These are phyloP conservation scores for Carex arenaria DNA, from an alignment of 202 grass and related monocot genomes.

Conservation along the genomic window DNA sequence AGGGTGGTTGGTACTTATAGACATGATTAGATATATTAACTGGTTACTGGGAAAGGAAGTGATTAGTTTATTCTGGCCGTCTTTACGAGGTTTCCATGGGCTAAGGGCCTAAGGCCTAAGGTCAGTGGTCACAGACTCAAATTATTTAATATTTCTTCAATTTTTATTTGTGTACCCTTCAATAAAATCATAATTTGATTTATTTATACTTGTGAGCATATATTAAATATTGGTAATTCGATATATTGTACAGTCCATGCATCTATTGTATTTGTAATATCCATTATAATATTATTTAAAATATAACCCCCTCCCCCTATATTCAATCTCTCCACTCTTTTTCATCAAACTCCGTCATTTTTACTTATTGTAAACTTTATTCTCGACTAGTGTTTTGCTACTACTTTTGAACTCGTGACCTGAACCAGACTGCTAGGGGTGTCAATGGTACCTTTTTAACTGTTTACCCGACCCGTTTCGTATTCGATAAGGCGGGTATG, in stretches of 20 bases:
- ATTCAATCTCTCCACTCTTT: too few species aligned
- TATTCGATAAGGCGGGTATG: too few species aligned
- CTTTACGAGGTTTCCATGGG: background rate
- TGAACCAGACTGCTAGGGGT: too few species aligned
- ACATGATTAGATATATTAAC: background rate
- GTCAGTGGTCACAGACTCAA: background rate
- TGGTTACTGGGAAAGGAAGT: background rate
- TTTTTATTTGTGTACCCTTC: background rate
- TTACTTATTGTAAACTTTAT: too few species aligned
- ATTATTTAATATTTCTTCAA: background rate
- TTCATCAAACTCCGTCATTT: too few species aligned
- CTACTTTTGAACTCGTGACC: too few species aligned
- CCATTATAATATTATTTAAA: background rate
- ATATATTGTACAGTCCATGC: background rate
- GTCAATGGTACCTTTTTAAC: too few species aligned
- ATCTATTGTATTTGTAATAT: background rate
- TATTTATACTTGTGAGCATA: background rate
- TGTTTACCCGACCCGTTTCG: too few species aligned
- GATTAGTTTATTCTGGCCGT: conserved; percentile 1
- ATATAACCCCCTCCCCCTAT: too few species aligned
- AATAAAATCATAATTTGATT: background rate
- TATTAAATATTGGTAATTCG: background rate
- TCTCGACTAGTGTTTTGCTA: too few species aligned
- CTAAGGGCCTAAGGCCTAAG: background rate
- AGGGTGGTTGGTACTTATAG: conserved; percentile 11